Evolutionary conservation across 2,329 filamentous ascomycete species (phyloP).

Genomic region (Sordariomycetes sp.): DNA sequence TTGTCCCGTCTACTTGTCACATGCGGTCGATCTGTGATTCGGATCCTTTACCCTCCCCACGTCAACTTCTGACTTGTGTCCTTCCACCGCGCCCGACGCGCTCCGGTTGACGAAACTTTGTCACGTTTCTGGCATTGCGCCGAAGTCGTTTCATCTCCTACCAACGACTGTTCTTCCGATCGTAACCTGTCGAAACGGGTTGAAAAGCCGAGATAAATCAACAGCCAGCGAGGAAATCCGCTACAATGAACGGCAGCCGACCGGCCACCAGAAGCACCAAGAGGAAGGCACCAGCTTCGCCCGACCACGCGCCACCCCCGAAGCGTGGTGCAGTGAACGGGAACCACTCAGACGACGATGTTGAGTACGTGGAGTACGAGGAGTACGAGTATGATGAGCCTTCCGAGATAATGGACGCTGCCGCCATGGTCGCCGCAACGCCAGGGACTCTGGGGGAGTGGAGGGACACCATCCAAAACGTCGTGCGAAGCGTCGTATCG

Average conservation of each 20-base stretch:
- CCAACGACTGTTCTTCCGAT: too few relatives aligned
- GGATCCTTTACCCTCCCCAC: too few relatives aligned
- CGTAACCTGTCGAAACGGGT: neutral
- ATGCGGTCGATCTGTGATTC: too few relatives aligned
- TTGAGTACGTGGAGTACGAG: slow-evolving; percentile 16
- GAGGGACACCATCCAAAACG: slow-evolving; percentile 90
- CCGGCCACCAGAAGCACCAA: slow-evolving; percentile 33
- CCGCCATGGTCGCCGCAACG: slow-evolving; percentile 23
- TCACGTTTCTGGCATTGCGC: too few relatives aligned
- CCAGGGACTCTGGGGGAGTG: slow-evolving; percentile 55
- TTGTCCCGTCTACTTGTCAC: neutral
- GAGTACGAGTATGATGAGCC: slow-evolving; percentile 31
- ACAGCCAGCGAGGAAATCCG: slow-evolving; percentile 1
- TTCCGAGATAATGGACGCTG: slow-evolving; percentile 21
- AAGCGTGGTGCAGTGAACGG: slow-evolving; percentile 34
- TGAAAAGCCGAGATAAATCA: neutral
- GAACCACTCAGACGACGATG: slow-evolving; percentile 38
- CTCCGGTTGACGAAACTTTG: too few relatives aligned
- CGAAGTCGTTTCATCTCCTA: too few relatives aligned
- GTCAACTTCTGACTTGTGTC: too few relatives aligned
- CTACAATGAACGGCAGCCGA: slow-evolving; percentile 32
- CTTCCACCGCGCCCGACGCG: too few relatives aligned
- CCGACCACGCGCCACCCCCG: slow-evolving; percentile 22
- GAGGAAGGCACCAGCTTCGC: slow-evolving; percentile 39
- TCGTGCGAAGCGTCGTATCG: slow-evolving; percentile 94